Evolutionary conservation across 2,329 filamentous ascomycete species (phyloP), one percentile per base, ranked within the genome.

Genomic region (Simplicillium sp.): DNA sequence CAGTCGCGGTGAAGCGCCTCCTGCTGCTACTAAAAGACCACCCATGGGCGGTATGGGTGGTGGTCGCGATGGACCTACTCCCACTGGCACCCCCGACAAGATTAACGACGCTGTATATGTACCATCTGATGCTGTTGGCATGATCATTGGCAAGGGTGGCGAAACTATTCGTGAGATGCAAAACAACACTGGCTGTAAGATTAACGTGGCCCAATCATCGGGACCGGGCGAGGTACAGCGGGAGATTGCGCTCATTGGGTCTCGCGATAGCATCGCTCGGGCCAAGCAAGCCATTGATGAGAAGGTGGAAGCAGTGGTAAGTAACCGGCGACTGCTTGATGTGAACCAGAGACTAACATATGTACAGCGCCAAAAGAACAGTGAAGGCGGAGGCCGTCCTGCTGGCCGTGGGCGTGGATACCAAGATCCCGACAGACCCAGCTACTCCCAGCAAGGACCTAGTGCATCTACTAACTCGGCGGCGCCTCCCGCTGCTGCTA

Each of bases 101-200:
- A 74, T 84, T 53, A 88, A 82, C 54, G 87, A 95, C 54, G 81
- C 79, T 33, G 87, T 95, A 47, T 81, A 79, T 50, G 87, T 95
- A 9, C 88, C 88, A 11, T 90, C 87, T 16, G 88, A 95, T 58
- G 84, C 88, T 6, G 88, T 95, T 41, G 88, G 88, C 45, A 95
- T 95, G 88, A 94, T 95, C 49, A 95, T 95, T 46, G 88, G 89
- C 48, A 94, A 94, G 69, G 85, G 87, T 42, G 88, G 88, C 48
- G 88, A 95, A 65, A 94, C 88, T 0, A 95, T 95, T 57, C 87
- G 89, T 49, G 87, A 94, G 51, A 94, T 95, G 82, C 88, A 95
- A 61, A 83, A 80, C 55, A 75, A 70, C 28, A 92, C 87, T 5
- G 84, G 86, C 36, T 95, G 89, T 73, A 94, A 94, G 67, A 94